Base-by-base conservation (phyloP, 2,329 filamentous ascomycete species). In the Acrodontium crateriforme region DNA sequence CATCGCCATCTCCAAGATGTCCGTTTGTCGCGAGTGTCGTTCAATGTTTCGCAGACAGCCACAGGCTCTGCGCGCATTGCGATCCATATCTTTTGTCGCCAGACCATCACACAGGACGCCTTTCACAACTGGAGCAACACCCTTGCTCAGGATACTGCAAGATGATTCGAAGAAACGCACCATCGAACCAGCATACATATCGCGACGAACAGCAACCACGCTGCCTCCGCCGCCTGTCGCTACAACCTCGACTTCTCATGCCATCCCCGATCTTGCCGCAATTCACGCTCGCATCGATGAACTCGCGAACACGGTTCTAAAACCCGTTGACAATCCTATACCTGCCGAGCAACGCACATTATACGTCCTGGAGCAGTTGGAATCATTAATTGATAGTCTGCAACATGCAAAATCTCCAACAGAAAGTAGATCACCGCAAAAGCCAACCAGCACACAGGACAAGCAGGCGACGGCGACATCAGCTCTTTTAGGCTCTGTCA, bases 401-500 rank as follows among this genome's bases (percentile, higher is more conserved):
- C 29, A 32, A 17, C 21, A 27, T 5, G 21, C 20, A 6, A 25
- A 30, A 7, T 13, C 17, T 3, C 22, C 19, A 9, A 24, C 21
- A 17, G 19, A 30, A 23, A 19, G 29, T 13, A 18, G n/a, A 12
- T 13, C 33, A 18, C 30, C 25, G 16, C 22, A 11, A 21, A 29
- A 20, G n/a, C 16, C 28, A 12, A 31, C 19, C n/a, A n/a, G n/a
- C n/a, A n/a, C n/a, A n/a, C n/a, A n/a, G n/a, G 11, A 19, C 25
- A 27, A 32, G 11, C 27, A 20, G 9, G 29, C 27, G 20, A 62
- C 58, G 12, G 65, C 69, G 2, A 63, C 67, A 6, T 71, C 69
- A 18, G 64, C 62, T 15, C 55, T 76, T 24, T 60, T 72, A 16
- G 62, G 62, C 24, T 45, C 55, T 25, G 55, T 63, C 41, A 63